A percentile compares a stretch with the other conserved stretches of the same genome.
Conservation (phyloP, 2,329 filamentous ascomycete genomes). For the Colletotrichum gloeosporioides region DNA sequence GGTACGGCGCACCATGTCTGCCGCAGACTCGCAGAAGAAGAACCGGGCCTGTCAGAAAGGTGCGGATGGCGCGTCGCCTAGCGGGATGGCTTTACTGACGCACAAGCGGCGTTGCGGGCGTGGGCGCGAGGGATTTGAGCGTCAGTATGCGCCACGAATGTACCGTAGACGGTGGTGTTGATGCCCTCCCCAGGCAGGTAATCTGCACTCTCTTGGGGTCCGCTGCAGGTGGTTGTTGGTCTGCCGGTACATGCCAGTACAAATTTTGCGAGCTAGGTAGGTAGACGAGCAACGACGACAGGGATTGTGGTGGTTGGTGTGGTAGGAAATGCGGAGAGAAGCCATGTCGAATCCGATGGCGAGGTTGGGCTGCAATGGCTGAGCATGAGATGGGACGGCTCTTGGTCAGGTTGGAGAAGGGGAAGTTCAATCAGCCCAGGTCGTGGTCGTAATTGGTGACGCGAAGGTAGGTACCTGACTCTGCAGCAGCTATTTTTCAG, state of each 20-base stretch:
- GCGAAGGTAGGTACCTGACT: not conserved
- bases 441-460: not conserved
- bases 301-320: not conserved
- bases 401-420: not conserved
- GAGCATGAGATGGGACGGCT: not conserved
- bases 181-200: not conserved
- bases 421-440: not conserved
- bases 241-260: conserved; percentile 2
- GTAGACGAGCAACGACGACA: not conserved
- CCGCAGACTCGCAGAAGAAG: not conserved
- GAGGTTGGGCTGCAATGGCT: not conserved
- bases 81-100: not conserved
- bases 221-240: not conserved
- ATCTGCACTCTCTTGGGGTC: not conserved
- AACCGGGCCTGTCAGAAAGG: not conserved
- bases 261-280: not conserved
- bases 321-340: not conserved
- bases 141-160: not conserved
- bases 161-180: not conserved
- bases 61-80: not conserved
- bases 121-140: not conserved
- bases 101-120: not conserved
- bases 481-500: not conserved
- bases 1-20: not conserved
- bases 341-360: not conserved